Base-by-base conservation (phyloP, 2,329 filamentous ascomycete species). In the Camillea tinctor region DNA sequence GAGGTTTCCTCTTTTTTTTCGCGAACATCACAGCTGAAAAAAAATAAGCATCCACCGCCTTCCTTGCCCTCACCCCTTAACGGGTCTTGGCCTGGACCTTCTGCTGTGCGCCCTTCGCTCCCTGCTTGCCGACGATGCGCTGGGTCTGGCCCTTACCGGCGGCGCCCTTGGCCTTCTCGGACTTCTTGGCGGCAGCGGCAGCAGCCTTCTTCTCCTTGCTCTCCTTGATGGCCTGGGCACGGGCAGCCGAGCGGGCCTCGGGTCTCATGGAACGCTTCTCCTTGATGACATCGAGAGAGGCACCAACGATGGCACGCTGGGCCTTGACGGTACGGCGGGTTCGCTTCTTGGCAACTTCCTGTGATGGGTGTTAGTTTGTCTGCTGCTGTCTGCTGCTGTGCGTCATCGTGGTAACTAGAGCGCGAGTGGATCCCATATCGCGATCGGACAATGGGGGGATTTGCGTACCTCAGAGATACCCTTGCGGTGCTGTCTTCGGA, bases 331-430 rank as follows among this genome's bases (percentile, higher is more conserved):
- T 92, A 79, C 93, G 92, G 86, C 95, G 95, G 72, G 93, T 93
- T 79, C 95, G 93, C 90, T 98, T 98, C 91, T 99, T 99, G 86
- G 94, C 93, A 78, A 97, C 90, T 88, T 99, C 95, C 95, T 99
- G 80, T 86, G 76, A 61, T 58, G 68, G 66, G 70, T 72, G 77
- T 83, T 71, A 84, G 79, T 55, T n/a, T 22, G 40, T 22, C 22
- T 55, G 24, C 48, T 11, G 30, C n/a, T 17, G 53, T 19, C 50
- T 17, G 30, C 51, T 36, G 40, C 23, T 11, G 2, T 5, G 44
- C n/a, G n/a, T n/a, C n/a, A n/a, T n/a, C n/a, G n/a, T n/a, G n/a
- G n/a, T n/a, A n/a, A n/a, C n/a, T n/a, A n/a, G n/a, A n/a, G n/a
- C n/a, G n/a, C n/a, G n/a, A n/a, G n/a, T n/a, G n/a, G n/a, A n/a